Evolutionary conservation across 768 basidiomycete genomes (phyloP).

Genomic region (Podaxis carcinomalis): DNA sequence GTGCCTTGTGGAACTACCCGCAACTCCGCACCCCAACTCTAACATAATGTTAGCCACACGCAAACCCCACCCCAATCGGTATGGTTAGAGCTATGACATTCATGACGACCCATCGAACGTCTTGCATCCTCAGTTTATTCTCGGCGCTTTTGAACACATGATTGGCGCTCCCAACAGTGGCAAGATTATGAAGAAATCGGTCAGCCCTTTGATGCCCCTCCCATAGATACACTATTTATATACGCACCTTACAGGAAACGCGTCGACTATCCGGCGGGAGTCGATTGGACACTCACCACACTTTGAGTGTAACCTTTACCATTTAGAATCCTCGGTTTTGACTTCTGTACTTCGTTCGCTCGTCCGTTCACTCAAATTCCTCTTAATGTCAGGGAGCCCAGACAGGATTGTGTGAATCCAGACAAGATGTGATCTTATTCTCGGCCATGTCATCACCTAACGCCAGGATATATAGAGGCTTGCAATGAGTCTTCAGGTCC

Average conservation of each 20-base stretch:
- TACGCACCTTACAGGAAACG: neutral
- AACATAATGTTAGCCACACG: neutral
- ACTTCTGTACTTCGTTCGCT: neutral
- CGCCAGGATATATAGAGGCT: slow-evolving; percentile 1
- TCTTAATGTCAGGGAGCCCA: neutral
- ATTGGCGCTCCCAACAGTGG: neutral
- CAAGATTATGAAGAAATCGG: neutral
- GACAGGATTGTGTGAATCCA: neutral
- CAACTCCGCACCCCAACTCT: neutral
- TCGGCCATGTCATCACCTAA: neutral
- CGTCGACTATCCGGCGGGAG: neutral
- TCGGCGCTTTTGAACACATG: neutral
- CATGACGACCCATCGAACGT: neutral
- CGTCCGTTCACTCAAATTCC: neutral
- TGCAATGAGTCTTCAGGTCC: neutral
- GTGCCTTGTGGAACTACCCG: neutral
- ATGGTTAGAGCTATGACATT: neutral
- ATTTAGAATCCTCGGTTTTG: neutral
- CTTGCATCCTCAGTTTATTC: neutral
- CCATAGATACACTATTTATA: neutral
- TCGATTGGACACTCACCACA: neutral
- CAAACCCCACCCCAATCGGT: neutral
- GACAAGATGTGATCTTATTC: neutral
- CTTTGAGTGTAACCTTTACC: neutral
- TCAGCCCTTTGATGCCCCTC: neutral